These are phyloP conservation scores for Seiridium unicorne DNA, from an alignment of 2,329 filamentous ascomycete species.

Conservation along the genomic window DNA sequence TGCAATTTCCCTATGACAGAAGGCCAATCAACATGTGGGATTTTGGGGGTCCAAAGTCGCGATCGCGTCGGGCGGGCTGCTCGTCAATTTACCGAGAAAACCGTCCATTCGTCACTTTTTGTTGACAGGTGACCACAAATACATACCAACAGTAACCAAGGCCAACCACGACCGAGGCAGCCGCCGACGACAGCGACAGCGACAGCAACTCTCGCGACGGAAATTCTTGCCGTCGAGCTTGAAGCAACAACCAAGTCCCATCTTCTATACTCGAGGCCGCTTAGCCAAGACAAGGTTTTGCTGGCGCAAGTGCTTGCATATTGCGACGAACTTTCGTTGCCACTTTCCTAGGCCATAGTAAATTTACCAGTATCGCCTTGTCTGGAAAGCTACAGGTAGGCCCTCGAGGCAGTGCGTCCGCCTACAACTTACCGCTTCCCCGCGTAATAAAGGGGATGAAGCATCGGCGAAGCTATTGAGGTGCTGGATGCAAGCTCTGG, in stretches of 20 bases:
- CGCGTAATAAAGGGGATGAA: not conserved
- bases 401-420: too few species aligned
- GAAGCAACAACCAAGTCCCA: not conserved
- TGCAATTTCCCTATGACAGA: constrained; percentile 4
- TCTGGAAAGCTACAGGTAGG: too few species aligned
- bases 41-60: constrained; percentile 1
- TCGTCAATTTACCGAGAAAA: not conserved
- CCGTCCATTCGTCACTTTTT: constrained; percentile 2
- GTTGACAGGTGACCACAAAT: constrained; percentile 7
- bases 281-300: not conserved
- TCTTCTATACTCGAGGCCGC: not conserved
- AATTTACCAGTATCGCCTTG: too few species aligned
- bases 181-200: not conserved
- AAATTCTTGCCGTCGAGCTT: not conserved
- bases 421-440: too few species aligned
- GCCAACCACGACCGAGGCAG: not conserved
- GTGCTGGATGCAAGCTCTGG: not conserved
- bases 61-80: constrained; percentile 1
- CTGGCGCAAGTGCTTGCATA: not conserved
- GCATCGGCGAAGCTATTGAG: not conserved
- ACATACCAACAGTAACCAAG: not conserved
- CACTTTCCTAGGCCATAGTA: not conserved
- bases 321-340: not conserved
- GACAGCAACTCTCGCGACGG: not conserved
- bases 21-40: not conserved